phyloP scores from a whole-genome alignment of 192 early-diverging fungal species.

The Spizellomyces punctatus region DNA sequence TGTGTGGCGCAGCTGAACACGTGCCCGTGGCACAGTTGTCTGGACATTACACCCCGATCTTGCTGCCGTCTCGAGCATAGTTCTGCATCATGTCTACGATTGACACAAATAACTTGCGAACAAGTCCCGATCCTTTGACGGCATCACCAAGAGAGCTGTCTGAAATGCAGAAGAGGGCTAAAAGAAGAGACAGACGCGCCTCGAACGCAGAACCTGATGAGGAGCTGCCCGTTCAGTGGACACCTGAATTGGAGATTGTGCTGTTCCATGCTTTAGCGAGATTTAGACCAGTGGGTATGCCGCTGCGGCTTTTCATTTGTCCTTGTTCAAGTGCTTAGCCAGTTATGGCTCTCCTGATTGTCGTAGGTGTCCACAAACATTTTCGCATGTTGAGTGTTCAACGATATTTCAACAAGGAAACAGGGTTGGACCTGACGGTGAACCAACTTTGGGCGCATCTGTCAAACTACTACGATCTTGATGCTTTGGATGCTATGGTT shows the following conservation, averaged over 20 bases:
- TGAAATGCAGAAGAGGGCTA: neutral
- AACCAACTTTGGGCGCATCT: conserved; percentile 30
- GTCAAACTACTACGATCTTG: conserved; percentile 21
- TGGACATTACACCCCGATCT: no score
- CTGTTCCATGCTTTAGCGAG: conserved; percentile 24
- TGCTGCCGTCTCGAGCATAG: no score
- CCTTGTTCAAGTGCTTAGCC: neutral
- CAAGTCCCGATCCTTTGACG: no score
- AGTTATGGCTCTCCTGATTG: neutral
- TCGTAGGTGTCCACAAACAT: conserved; percentile 38
- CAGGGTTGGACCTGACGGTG: neutral
- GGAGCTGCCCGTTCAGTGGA: conserved; percentile 12
- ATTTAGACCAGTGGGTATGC: conserved; percentile 32
- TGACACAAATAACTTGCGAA: no score
- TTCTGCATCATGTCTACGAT: no score
- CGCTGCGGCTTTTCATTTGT: neutral
- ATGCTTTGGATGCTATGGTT: conserved; percentile 30
- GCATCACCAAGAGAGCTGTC: neutral
- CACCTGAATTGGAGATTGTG: conserved; percentile 25
- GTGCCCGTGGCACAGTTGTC: no score
- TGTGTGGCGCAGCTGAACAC: no score
- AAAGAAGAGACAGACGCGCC: neutral
- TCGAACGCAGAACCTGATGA: neutral
- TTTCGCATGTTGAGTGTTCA: conserved; percentile 34
- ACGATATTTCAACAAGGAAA: conserved; percentile 16